Evolutionary conservation across 2,329 filamentous ascomycete species (phyloP), one percentile per base, ranked within the genome.

Genomic region (Ophidiomyces ophidiicola): DNA sequence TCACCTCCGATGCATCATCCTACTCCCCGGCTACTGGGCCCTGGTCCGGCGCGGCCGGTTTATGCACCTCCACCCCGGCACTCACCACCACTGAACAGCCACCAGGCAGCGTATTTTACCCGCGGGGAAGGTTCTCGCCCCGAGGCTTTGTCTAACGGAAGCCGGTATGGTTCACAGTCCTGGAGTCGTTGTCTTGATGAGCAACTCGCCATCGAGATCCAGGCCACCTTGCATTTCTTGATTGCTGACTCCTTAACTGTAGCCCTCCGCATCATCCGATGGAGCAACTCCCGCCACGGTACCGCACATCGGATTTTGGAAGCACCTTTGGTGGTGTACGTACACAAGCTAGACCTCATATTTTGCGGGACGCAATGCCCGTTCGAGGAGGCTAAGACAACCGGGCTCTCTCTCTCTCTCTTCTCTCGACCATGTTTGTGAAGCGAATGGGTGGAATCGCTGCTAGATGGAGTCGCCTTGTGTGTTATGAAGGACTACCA

Each of bases 101-200:
- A 39, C n/a, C 21, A 38, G n/a, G 19, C 14, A 20, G 14, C 21
- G 11, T 33, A 33, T 14, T 6, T 20, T 28, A 12, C 7, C 21
- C 30, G 8, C n/a, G 11, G 20, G 23, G 30, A 26, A 6, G 20
- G 20, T 26, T 33, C 23, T 26, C 20, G 26, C 11, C 37, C 20
- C 6, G 29, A 29, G 25, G 12, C 15, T 11, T 23, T 20, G 21
- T 23, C 23, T 14, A 28, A 28, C 12, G 15, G 21, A 39, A 32
- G 18, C 21, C 37, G 37, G 37, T 39, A 39, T 39, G 37, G 21
- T 10, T 39, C 3, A 32, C 24, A 25, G 15, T 19, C 21, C 28
- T 28, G 23, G 23, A 20, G 1, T 7, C 17, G 15, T 18, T 32
- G 3, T 32, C 3, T n/a, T n/a, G n/a, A n/a, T n/a, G n/a, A n/a